A percentile compares a stretch with the other conserved stretches of the same genome.
phyloP scores from a whole-genome alignment of 2,329 filamentous ascomycete species.

The Sodiomyces alkalinus region DNA sequence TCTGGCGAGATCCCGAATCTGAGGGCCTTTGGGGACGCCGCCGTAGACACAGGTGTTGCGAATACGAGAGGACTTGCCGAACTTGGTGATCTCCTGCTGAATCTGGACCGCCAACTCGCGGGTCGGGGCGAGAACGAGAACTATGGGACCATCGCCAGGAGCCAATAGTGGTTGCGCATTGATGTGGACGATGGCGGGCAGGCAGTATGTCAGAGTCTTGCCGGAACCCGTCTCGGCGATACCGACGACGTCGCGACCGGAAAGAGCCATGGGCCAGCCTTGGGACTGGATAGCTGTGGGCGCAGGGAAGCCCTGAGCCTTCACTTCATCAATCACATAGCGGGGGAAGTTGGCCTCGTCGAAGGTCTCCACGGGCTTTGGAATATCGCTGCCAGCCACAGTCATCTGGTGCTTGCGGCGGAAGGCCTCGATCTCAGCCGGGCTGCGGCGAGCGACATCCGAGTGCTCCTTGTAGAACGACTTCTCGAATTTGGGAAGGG shows the following conservation, averaged over 20 bases:
- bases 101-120: conserved; percentile 98
- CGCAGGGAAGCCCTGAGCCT: conserved; percentile 87
- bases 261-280: conserved; percentile 97
- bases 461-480: conserved; percentile 97
- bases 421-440: conserved; percentile 75
- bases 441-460: conserved; percentile 57
- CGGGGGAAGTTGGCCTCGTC: conserved; percentile 94
- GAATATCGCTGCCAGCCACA: conserved; percentile 64
- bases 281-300: conserved; percentile 96
- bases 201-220: conserved; percentile 97
- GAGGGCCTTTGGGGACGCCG: conserved; percentile 93
- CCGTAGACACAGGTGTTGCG: conserved; percentile 98
- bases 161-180: conserved; percentile 95
- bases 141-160: conserved; percentile 90
- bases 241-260: conserved; percentile 94
- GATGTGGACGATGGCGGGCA: conserved; percentile 97
- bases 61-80: conserved; percentile 93
- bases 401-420: conserved; percentile 74
- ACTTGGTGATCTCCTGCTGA: conserved; percentile 96
- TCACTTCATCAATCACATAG: conserved; percentile 97
- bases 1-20: conserved; percentile 86
- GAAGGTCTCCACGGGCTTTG: conserved; percentile 90
- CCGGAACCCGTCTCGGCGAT: conserved; percentile 98
- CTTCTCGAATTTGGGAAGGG: conserved; percentile 94
- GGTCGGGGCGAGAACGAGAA: conserved; percentile 87